Percentiles rank a stretch among this genome's conserved stretches.
These are phyloP conservation scores for Cercophora samala DNA, from an alignment of 495 filamentous ascomycete species.

Conservation along the genomic window DNA sequence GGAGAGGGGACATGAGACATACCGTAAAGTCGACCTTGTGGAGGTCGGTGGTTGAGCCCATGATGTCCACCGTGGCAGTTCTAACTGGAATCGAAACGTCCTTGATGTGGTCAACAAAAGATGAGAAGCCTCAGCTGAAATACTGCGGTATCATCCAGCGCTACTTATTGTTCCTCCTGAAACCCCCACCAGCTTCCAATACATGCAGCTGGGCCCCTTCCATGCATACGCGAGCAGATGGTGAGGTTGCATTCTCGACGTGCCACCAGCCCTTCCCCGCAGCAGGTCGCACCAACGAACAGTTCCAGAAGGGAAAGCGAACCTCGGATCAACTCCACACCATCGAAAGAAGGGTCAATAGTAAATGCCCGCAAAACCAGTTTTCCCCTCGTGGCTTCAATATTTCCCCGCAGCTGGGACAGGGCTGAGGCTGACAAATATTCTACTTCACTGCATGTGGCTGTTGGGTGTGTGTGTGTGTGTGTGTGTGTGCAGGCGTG, in stretches of 20 bases:
- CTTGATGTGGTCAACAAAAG: background rate
- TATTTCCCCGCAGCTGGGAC: background rate
- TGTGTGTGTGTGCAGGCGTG: no score
- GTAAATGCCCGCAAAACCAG: no score
- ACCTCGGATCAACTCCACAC: background rate
- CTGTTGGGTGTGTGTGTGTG: no score
- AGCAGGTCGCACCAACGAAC: background rate
- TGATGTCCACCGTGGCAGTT: background rate
- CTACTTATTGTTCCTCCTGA: background rate
- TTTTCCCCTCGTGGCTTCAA: background rate
- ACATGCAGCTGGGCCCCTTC: background rate
- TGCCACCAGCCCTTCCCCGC: background rate
- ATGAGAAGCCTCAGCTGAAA: background rate
- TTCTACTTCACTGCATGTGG: background rate
- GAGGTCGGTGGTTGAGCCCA: conserved; percentile 1
- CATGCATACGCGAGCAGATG: background rate
- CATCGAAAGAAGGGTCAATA: background rate
- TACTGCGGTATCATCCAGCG: background rate
- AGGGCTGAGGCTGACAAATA: background rate
- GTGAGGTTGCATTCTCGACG: background rate
- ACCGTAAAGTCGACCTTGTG: conserved; percentile 4
- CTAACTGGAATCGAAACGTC: no score
- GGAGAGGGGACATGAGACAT: background rate
- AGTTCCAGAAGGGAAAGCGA: background rate
- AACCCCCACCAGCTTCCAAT: background rate